These are phyloP conservation scores for Hortiboletus rubellus DNA, from an alignment of 1,284 basidiomycete genomes.

Conservation along the genomic window DNA sequence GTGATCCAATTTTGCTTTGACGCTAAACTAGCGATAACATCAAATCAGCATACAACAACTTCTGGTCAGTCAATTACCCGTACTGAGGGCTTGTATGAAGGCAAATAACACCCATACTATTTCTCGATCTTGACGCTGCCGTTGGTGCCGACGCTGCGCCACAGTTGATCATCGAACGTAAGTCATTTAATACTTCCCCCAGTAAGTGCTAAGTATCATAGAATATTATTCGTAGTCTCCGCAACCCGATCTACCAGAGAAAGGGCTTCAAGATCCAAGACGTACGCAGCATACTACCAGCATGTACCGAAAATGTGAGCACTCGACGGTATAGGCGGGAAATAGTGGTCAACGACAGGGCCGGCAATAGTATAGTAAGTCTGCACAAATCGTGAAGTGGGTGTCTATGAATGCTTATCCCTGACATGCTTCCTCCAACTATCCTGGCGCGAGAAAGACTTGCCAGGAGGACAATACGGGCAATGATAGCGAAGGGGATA, in stretches of 20 bases:
- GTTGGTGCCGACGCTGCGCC: not conserved
- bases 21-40: not conserved
- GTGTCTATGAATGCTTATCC: conserved; percentile 4
- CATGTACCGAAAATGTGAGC: not conserved
- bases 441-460: conserved; percentile 26
- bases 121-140: not conserved
- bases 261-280: not conserved
- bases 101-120: no score
- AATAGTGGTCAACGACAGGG: not conserved
- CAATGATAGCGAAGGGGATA: conserved; percentile 19
- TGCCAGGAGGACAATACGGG: conserved; percentile 8
- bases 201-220: not conserved
- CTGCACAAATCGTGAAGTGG: not conserved
- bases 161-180: not conserved
- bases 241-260: not conserved
- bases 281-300: no score
- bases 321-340: not conserved
- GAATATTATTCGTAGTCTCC: not conserved
- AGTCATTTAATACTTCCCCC: not conserved
- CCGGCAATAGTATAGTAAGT: not conserved
- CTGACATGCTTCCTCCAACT: conserved; percentile 17
- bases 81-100: no score
- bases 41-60: no score
- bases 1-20: not conserved
- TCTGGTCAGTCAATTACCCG: not conserved